Conservation (phyloP, 106 monocot species). For the Gastrodia elata region DNA sequence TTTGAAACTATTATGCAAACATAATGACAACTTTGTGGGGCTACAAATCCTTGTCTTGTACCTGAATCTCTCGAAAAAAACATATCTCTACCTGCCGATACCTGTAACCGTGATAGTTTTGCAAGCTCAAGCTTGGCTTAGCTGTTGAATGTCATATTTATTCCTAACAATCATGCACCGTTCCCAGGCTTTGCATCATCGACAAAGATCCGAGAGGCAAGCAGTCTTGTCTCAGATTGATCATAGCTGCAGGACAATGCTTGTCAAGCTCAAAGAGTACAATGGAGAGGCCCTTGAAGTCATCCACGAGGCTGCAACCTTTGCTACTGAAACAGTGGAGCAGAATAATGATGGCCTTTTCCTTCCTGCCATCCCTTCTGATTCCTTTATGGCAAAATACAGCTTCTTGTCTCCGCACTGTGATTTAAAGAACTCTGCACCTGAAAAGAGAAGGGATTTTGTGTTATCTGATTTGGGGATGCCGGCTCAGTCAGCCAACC, state of each 20-base stretch:
- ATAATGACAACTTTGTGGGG: too few relatives aligned
- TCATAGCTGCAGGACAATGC: slow-evolving; percentile 43
- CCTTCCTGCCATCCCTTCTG: slow-evolving; percentile 50
- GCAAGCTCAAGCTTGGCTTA: not conserved
- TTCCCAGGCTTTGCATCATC: slow-evolving; percentile 54
- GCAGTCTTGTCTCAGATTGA: slow-evolving; percentile 54
- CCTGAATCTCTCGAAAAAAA: too few relatives aligned
- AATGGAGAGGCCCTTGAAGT: slow-evolving; percentile 58
- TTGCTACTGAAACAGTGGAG: slow-evolving; percentile 52
- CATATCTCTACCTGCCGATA: too few relatives aligned
- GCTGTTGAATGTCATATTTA: not conserved
- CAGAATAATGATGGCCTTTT: slow-evolving; percentile 50
- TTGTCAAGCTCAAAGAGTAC: slow-evolving; percentile 61
- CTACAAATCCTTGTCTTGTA: too few relatives aligned
- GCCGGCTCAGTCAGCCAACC: not conserved
- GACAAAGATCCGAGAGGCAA: slow-evolving; percentile 80
- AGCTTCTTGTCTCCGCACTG: slow-evolving; percentile 19
- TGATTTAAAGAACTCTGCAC: not conserved
- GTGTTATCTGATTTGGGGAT: not conserved
- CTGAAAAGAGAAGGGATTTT: slow-evolving; percentile 4
- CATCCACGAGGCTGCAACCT: slow-evolving; percentile 53
- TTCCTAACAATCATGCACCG: not conserved
- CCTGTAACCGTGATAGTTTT: too few relatives aligned
- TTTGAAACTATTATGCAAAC: too few relatives aligned
- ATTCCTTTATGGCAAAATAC: slow-evolving; percentile 33